Base-by-base conservation (phyloP, 2,329 filamentous ascomycete genomes). In the Hypoxylon sp. region DNA sequence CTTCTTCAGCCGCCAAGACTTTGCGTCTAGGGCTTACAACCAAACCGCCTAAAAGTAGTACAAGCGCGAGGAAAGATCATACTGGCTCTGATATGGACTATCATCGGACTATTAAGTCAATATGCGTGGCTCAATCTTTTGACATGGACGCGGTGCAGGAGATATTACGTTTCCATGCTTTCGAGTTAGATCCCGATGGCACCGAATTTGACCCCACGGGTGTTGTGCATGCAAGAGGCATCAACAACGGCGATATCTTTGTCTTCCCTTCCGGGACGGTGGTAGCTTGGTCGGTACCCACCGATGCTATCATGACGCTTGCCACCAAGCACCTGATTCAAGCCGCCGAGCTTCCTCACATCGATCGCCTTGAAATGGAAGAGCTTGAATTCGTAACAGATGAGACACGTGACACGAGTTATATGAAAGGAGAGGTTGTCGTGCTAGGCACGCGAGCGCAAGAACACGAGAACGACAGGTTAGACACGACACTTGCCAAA, bases 181-280 rank as follows among this genome's bases (percentile, higher is more conserved):
- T 90, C 75, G 79, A 81, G 43, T 85, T 90, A 58, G 88, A 91
- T 73, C 89, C 89, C 1, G 87, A 91, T 72, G 81, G 80, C 52
- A 88, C 85, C 11, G 86, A 84, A 13, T 90, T 91, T 72, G 87
- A 90, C 71, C 81, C 84, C 50, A 83, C 83, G 69, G 88, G 90
- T 74, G 87, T 91, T 5, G 86, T 91, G 52, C 89, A 91, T 75
- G 89, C 88, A 5, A 82, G 87, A 56, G 84, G 84, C 7, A 83
- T 86, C 65, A 86, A 88, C 76, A 85, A 89, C 63, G 94, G 94
- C 34, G 96, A 99, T 80, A 89, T 98, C 55, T 98, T 98, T 77
- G 90, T 99, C 62, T 99, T 99, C 72, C 94, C 95, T 7, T 97
- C 94, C 0, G 96, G 96, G 10, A 97, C 94, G 11, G 87, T 98